Base-by-base conservation (phyloP, 345 rosid species). In the Murraya koenigii region DNA sequence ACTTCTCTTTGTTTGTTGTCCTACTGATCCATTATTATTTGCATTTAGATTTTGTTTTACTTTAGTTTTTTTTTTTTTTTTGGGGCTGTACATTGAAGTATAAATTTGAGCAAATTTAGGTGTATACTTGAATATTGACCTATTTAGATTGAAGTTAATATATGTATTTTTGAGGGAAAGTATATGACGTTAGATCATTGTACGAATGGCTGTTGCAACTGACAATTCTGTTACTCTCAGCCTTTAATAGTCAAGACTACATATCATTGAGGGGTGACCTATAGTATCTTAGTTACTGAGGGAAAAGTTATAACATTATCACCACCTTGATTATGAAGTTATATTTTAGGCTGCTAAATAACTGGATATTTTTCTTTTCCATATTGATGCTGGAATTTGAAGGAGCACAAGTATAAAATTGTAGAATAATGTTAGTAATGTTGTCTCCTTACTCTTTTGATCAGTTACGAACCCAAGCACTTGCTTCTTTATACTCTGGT, bases 391-490 rank as follows among this genome's bases (percentile, higher is more conserved):
- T 39, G 39, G 52, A 23, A 72, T 47, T 74, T 44, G 60, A n/a
- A n/a, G 71, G 78, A 32, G 49, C 64, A 6, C 5, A 23, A 38
- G 49, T 69, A 72, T 63, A 66, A 41, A 39, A 72, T 36, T n/a
- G 60, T 44, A 32, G n/a, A 36, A 59, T 30, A 56, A 25, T 44
- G 56, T 26, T 56, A 14, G 26, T 74, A 64, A 62, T 77, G 26
- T 41, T 75, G 39, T 66, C 66, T 75, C 69, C 70, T 68, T 83
- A 76, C 60, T 79, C 7, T 85, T 85, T 82, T 75, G 30, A 85
- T 77, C 94, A 96, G 99, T 79, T 96, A 76, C 87, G 97, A 79
- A 90, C 97, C 78, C 97, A 88, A 82, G 98, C 97, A 55, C 92
- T 96, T 76, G 95, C 98, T 80, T 91, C 97, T 58, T 87, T 96